Evolutionary conservation across 371 early-diverging fungal species (phyloP).

Genomic region (Rhizopus stolonifer): DNA sequence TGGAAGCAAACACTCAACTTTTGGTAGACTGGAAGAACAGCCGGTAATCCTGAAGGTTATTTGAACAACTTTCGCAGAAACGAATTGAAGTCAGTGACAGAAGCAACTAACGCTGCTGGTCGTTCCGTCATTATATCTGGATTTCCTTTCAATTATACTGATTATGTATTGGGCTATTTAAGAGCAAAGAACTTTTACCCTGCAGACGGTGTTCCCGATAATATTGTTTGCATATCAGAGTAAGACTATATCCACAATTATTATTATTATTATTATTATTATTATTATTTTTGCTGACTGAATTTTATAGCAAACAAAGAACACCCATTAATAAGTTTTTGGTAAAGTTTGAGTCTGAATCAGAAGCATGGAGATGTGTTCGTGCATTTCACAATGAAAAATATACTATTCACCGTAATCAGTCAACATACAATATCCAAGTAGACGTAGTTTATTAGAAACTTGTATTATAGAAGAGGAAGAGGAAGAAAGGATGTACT

Average conservation of each 20-base stretch:
- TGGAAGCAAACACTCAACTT: too few species aligned
- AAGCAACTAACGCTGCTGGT: conserved; percentile 28
- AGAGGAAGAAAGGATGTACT: background rate
- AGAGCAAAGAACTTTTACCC: conserved; percentile 42
- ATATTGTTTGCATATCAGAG: conserved; percentile 34
- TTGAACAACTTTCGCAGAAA: conserved; percentile 25
- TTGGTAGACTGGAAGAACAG: background rate
- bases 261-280: too few species aligned
- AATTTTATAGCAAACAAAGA: conserved; percentile 24
- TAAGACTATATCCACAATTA: conserved; percentile 24
- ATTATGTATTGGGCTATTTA: conserved; percentile 37
- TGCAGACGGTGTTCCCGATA: conserved; percentile 34
- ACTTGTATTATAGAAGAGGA: background rate
- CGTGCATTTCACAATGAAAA: conserved; percentile 42
- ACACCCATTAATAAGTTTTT: conserved; percentile 40
- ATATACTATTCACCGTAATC: background rate
- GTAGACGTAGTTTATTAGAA: conserved; percentile 2
- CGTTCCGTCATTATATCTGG: conserved; percentile 42
- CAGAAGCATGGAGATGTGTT: conserved; percentile 54
- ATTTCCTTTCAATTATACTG: conserved; percentile 29
- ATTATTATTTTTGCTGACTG: too few species aligned
- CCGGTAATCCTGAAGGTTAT: background rate
- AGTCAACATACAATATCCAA: background rate
- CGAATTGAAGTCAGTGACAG: conserved; percentile 29
- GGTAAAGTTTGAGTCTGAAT: conserved; percentile 49